phyloP scores from a whole-genome alignment of 257 asterid species.

The Solanum gracilifrons region DNA sequence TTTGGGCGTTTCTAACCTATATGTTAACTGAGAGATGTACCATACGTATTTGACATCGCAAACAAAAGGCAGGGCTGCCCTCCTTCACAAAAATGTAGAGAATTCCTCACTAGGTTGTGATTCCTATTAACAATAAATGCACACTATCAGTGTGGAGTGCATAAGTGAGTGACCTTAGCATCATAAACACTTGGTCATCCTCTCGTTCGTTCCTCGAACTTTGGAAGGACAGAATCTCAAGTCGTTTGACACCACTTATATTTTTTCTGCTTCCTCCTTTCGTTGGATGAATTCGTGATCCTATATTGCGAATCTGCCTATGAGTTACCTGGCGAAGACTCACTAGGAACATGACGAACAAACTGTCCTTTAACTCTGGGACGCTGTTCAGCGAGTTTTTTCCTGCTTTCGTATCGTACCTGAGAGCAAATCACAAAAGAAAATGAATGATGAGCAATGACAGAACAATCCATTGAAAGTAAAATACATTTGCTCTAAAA shows the following conservation, averaged over 20 bases:
- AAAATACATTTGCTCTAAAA: background rate
- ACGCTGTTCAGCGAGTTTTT: slow-evolving; percentile 82
- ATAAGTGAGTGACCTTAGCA: background rate
- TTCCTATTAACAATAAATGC: background rate
- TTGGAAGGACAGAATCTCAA: background rate
- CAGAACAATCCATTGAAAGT: background rate
- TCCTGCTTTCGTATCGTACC: slow-evolving; percentile 85
- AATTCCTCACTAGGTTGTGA: background rate
- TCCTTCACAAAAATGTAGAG: background rate
- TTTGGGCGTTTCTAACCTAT: background rate
- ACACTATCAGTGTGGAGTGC: background rate
- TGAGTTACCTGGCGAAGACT: slow-evolving; percentile 29
- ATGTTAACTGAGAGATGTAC: background rate
- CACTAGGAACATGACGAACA: slow-evolving; percentile 52
- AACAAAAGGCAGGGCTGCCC: background rate
- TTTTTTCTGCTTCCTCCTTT: slow-evolving; percentile 8
- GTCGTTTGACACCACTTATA: slow-evolving; percentile 18
- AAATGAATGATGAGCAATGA: background rate
- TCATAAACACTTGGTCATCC: background rate
- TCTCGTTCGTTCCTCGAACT: background rate
- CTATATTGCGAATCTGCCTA: slow-evolving; percentile 13
- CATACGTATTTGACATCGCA: background rate
- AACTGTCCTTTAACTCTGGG: slow-evolving; percentile 87
- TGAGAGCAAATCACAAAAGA: slow-evolving; percentile 8
- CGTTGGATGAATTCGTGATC: background rate